Evolutionary conservation across 2,329 filamentous ascomycete species (phyloP).

Genomic region (Pseudocercospora crystallina): DNA sequence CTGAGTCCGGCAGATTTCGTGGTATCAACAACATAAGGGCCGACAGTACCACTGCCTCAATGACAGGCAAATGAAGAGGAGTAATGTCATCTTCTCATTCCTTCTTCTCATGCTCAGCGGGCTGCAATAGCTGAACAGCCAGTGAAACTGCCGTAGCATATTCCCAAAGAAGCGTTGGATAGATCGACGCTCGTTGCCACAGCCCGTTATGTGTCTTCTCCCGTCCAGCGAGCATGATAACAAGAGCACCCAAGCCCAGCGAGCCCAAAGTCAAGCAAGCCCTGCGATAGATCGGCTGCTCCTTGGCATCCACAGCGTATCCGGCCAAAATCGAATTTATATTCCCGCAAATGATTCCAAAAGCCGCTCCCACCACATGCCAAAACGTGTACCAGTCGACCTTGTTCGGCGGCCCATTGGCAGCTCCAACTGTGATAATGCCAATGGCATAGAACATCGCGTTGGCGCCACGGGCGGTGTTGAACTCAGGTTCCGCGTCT

Average conservation of each 20-base stretch:
- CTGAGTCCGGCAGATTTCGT: no score
- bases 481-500: not conserved
- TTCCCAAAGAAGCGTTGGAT: conserved; percentile 13
- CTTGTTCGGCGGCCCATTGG: conserved; percentile 10
- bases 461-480: not conserved
- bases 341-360: conserved; percentile 10
- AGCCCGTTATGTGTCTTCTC: not conserved
- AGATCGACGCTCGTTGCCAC: conserved; percentile 13
- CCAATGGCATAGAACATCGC: conserved; percentile 12
- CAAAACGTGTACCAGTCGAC: conserved; percentile 1
- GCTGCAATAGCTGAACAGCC: conserved; percentile 1
- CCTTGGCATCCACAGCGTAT: not conserved
- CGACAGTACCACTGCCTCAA: no score
- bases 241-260: conserved; percentile 3
- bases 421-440: conserved; percentile 10
- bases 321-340: conserved; percentile 15
- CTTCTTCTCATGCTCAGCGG: conserved; percentile 1
- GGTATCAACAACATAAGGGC: no score
- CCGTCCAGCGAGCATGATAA: not conserved
- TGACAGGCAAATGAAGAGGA: no score
- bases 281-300: conserved; percentile 5
- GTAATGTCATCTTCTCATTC: not conserved
- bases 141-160: conserved; percentile 9
- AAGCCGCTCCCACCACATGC: conserved; percentile 12
- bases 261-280: conserved; percentile 9